Base-by-base conservation (phyloP, 495 filamentous ascomycete genomes). In the Trypethelium eluteriae region DNA sequence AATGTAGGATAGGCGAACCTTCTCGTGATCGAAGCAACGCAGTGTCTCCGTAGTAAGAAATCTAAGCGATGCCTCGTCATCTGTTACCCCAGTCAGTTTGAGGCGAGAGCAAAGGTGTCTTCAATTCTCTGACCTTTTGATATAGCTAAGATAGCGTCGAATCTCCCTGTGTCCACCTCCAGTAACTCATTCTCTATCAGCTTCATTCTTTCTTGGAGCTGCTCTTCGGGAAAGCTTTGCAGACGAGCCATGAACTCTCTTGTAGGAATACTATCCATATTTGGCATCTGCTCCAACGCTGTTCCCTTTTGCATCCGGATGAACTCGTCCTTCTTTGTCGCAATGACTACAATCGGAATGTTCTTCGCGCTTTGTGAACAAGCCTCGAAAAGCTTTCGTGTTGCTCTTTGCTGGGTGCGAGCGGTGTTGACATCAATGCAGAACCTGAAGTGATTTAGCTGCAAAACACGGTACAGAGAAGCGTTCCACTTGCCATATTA, bases 391-490 rank as follows among this genome's bases (percentile, higher is more conserved):
- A 74, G 63, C 62, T 72, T 70, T 18, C 64, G 64, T 25, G 72
- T 71, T 4, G 72, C 72, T 39, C 61, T 74, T 44, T 74, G 72
- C 50, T 69, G 61, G 12, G 69, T 71, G 38, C 72, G 72, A 14
- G 66, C 44, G 41, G 68, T 74, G 63, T 69, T 72, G 63, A 74
- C 72, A 32, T 74, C 72, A n/a, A 74, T 41, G 67, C 72, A 74
- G 34, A 74, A 74, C 72, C 72, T 72, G 61, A 7, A 4, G 3
- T 34, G 0, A 6, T 11, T 63, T 56, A 59, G 38, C 41, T 44
- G 16, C 46, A 16, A 16, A 2, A 16, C 53, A 36, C 50, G 46
- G 18, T 62, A 38, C 10, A 9, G 10, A 61, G 10, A 61, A 9
- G 18, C 18, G 5, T 57, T 9, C 14, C 11, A 62, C 68, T 56